phyloP scores from a whole-genome alignment of 306 rosid species.

The Abrus precatorius region DNA sequence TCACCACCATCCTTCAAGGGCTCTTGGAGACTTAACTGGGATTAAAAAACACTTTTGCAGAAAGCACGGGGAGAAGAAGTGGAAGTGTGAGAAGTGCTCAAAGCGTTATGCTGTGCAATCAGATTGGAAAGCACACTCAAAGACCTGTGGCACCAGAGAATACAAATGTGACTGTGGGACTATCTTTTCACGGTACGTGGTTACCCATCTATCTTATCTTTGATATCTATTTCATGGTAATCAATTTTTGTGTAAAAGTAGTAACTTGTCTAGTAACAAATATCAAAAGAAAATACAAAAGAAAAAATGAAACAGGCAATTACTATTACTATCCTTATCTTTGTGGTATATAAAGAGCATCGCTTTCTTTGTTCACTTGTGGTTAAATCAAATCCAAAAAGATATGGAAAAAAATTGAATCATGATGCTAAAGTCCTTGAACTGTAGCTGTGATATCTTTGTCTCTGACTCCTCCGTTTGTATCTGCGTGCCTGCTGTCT shows the following conservation, averaged over 20 bases:
- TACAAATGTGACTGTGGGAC: slow-evolving; percentile 95
- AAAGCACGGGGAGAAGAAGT: slow-evolving; percentile 94
- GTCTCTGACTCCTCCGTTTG: slow-evolving; percentile 38
- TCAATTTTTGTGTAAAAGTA: slow-evolving; percentile 23
- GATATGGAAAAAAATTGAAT: slow-evolving; percentile 18
- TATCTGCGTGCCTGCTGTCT: slow-evolving; percentile 14
- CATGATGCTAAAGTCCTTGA: slow-evolving; percentile 42
- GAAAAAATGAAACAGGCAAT: slow-evolving; percentile 13
- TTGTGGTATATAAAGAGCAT: slow-evolving; percentile 31
- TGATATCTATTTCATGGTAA: neutral
- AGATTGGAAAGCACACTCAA: slow-evolving; percentile 93
- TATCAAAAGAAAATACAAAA: neutral
- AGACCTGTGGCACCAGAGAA: slow-evolving; percentile 90
- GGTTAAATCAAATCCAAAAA: slow-evolving; percentile 14
- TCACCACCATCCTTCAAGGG: slow-evolving; percentile 81
- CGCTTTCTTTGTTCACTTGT: slow-evolving; percentile 43
- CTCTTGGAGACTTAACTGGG: slow-evolving; percentile 91
- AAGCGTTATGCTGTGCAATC: slow-evolving; percentile 93
- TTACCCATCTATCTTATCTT: neutral
- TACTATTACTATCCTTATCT: slow-evolving; percentile 15
- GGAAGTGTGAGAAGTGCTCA: slow-evolving; percentile 95
- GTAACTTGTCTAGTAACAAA: neutral
- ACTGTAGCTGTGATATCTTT: slow-evolving; percentile 37
- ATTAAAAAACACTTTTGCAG: slow-evolving; percentile 92
- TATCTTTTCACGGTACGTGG: slow-evolving; percentile 76